phyloP scores from a whole-genome alignment of 495 filamentous ascomycete genomes.

The Oleoguttula mirabilis region DNA sequence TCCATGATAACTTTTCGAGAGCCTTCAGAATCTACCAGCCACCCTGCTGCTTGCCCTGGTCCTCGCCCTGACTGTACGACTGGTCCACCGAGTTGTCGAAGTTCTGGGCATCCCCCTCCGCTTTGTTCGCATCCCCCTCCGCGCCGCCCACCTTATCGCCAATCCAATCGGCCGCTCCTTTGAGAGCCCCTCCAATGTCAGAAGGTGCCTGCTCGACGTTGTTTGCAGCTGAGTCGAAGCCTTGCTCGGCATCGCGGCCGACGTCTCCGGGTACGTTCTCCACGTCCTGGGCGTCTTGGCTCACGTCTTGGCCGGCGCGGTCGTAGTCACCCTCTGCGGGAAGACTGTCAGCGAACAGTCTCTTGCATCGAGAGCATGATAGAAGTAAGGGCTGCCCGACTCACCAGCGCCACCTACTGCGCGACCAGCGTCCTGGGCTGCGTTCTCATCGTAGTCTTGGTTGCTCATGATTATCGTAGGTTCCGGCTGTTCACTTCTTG shows the following conservation, averaged over 20 bases:
- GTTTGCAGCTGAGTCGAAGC: slow-evolving; percentile 3
- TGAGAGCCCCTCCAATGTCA: slow-evolving; percentile 8
- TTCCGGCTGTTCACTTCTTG: no score
- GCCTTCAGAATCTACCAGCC: not conserved
- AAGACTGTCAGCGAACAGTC: not conserved
- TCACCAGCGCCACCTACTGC: slow-evolving; percentile 12
- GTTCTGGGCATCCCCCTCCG: slow-evolving; percentile 12
- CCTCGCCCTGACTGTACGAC: slow-evolving; percentile 14
- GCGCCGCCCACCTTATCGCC: slow-evolving; percentile 12
- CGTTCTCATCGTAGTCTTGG: slow-evolving; percentile 9
- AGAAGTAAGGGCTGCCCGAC: not conserved
- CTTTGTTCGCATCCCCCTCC: slow-evolving; percentile 12
- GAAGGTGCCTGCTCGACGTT: slow-evolving; percentile 11
- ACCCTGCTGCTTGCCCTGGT: slow-evolving; percentile 10
- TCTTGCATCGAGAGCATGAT: not conserved
- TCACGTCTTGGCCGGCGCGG: slow-evolving; percentile 12
- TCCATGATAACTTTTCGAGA: no score
- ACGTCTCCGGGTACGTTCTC: slow-evolving; percentile 1
- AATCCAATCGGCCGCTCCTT: slow-evolving; percentile 9
- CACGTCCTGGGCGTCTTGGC: slow-evolving; percentile 12
- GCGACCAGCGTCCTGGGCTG: slow-evolving; percentile 14
- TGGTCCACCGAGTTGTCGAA: slow-evolving; percentile 14
- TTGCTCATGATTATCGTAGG: not conserved
- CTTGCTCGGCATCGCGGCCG: slow-evolving; percentile 8
- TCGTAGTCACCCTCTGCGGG: slow-evolving; percentile 15